Evolutionary conservation across 2,329 filamentous ascomycete species (phyloP).

Genomic region (Pyrenochaeta sp.): DNA sequence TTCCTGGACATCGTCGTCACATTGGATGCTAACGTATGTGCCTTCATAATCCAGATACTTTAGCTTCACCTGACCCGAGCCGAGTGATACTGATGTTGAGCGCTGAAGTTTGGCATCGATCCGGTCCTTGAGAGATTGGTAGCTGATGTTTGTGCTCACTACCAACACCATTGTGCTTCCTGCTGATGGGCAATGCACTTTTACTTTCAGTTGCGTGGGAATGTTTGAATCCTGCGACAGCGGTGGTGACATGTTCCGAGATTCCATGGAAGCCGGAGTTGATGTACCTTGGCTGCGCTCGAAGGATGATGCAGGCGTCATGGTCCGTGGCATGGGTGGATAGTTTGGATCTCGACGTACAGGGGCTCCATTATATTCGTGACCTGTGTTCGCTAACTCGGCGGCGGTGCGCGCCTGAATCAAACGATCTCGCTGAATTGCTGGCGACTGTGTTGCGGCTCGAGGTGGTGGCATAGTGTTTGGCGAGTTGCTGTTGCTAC

Average conservation of each 20-base stretch:
- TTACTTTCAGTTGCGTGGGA: slow-evolving; percentile 88
- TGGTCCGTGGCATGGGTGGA: slow-evolving; percentile 38
- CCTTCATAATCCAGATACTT: slow-evolving; percentile 87
- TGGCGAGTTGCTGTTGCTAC: slow-evolving; percentile 85
- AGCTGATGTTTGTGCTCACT: slow-evolving; percentile 92
- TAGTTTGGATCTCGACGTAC: slow-evolving; percentile 42
- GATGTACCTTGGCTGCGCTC: slow-evolving; percentile 45
- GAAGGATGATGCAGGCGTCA: slow-evolving; percentile 50
- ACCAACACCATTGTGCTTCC: slow-evolving; percentile 95
- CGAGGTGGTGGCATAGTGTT: slow-evolving; percentile 73
- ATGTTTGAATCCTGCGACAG: slow-evolving; percentile 44
- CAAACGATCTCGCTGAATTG: slow-evolving; percentile 67
- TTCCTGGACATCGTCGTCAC: slow-evolving; percentile 94
- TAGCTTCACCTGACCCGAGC: slow-evolving; percentile 81
- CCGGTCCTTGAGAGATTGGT: slow-evolving; percentile 89
- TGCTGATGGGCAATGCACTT: slow-evolving; percentile 80
- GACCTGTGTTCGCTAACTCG: slow-evolving; percentile 51
- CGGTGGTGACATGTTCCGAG: slow-evolving; percentile 50
- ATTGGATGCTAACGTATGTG: slow-evolving; percentile 91
- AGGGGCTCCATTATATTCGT: slow-evolving; percentile 37
- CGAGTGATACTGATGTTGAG: slow-evolving; percentile 84
- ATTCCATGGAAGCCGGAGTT: slow-evolving; percentile 48
- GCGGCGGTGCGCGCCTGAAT: slow-evolving; percentile 49
- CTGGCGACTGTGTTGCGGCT: slow-evolving; percentile 74
- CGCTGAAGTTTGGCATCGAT: slow-evolving; percentile 94